A percentile compares a stretch with the other conserved stretches of the same genome.
Conservation (phyloP, 805 yeast genomes). For the Lipomyces oligophaga region DNA sequence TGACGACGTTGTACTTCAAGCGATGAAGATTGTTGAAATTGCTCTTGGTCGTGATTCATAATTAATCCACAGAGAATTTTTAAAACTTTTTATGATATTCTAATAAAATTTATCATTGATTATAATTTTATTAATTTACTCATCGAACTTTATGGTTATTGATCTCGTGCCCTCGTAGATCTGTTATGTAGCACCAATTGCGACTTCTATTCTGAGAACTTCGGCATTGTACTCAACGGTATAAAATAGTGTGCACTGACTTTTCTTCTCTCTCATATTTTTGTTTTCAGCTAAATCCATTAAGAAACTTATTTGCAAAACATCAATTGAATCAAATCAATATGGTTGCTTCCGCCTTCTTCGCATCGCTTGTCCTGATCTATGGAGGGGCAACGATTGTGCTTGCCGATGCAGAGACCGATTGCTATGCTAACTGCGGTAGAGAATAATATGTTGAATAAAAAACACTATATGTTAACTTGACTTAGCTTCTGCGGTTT, state of each 20-base stretch:
- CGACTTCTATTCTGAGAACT: not conserved
- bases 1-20: conserved; percentile 40
- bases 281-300: not conserved
- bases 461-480: too few species aligned
- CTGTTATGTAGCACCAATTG: not conserved
- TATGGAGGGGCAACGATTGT: too few species aligned
- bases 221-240: not conserved
- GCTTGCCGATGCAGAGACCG: conserved; percentile 1
- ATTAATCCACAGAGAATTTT: not conserved
- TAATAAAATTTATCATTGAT: too few species aligned
- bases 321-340: too few species aligned
- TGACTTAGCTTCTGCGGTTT: conserved; percentile 10
- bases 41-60: conserved; percentile 23
- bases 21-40: conserved; percentile 25
- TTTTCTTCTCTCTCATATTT: not conserved
- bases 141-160: too few species aligned
- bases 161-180: not conserved
- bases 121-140: too few species aligned
- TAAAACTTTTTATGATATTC: too few species aligned
- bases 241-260: not conserved
- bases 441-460: too few species aligned
- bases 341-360: too few species aligned
- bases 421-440: conserved; percentile 10
- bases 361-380: too few species aligned
- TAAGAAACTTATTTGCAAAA: too few species aligned